Evolutionary conservation across 441 rosid species (phyloP).

Genomic region (Gossypium lobatum): DNA sequence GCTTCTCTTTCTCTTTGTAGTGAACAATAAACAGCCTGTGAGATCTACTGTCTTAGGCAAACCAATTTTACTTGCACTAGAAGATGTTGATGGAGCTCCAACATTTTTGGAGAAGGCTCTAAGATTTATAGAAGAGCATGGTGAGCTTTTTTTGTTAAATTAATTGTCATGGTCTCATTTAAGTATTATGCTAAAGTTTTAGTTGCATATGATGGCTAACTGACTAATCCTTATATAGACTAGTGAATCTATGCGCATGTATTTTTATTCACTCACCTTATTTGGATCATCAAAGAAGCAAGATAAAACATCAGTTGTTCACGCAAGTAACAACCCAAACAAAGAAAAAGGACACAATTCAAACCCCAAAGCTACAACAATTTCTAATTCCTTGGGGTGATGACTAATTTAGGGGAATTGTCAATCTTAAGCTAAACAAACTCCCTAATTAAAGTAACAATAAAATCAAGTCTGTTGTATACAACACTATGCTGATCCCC

Average conservation of each 20-base stretch:
- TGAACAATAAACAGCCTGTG: conserved; percentile 46
- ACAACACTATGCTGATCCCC: neutral
- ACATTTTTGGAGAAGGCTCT: conserved; percentile 98
- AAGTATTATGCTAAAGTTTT: neutral
- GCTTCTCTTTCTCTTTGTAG: conserved; percentile 31
- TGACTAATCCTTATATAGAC: neutral
- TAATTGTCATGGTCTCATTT: conserved; percentile 5
- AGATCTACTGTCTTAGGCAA: conserved; percentile 63
- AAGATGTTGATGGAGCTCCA: conserved; percentile 96
- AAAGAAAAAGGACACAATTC: conserved; percentile 2
- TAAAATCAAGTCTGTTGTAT: neutral
- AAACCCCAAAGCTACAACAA: neutral
- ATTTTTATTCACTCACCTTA: neutral
- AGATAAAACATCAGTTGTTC: neutral
- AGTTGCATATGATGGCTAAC: neutral
- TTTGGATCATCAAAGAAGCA: neutral
- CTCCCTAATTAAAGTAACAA: neutral
- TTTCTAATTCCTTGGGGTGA: neutral
- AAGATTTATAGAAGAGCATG: conserved; percentile 80
- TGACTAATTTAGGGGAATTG: neutral
- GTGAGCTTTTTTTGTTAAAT: conserved; percentile 38
- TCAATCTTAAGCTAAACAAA: neutral
- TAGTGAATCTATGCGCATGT: conserved; percentile 1
- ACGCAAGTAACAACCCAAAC: neutral
- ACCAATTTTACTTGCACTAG: conserved; percentile 88